Evolutionary conservation across 2,329 filamentous ascomycete genomes (phyloP), one percentile per base, ranked within the genome.

Genomic region (Cladophialophora yegresii): DNA sequence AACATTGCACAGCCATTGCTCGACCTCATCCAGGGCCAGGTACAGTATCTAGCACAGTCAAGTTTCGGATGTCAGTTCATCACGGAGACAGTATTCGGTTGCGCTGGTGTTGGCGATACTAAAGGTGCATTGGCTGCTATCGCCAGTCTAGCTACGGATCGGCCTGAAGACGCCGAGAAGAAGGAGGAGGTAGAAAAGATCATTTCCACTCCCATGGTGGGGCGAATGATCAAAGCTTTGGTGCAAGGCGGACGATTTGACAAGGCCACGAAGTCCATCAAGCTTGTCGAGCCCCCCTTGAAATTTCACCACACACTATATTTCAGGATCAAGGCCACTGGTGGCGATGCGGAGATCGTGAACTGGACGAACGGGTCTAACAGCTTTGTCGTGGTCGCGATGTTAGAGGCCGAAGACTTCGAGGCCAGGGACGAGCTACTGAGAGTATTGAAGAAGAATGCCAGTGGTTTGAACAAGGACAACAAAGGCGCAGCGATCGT

Each of bases 231-330:
- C 72, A 97, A 96, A 80, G 89, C 89, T 0, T 84, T 99, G 7
- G 92, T 97, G 26, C 89, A 92, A 61, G 95, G 95, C 49, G 95
- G 96, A 28, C 88, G 87, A 63, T 99, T 90, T 74, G 92, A 98
- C 77, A 86, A 86, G 66, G 83, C 83, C 50, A 83, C 86, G 1
- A 92, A 92, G 77, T 86, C 83, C 62, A 66, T 72, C 22, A 78
- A 95, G 51, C 84, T 89, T 72, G 83, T 89, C 1, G 87, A 92
- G 55, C 92, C 92, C 16, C 84, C 90, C 7, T 82, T 98, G 62
- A 84, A 88, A 56, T 99, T 99, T 75, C 87, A 91, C 65, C 84
- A 89, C 69, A 80, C 89, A 55, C 82, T 99, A n/a, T 98, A 93
- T 75, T 86, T 88, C 5, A 81, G 89, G 66, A 93, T 98, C 76